These are phyloP conservation scores for Dendrobium chrysotoxum DNA, from an alignment of 106 monocot species.

Conservation along the genomic window DNA sequence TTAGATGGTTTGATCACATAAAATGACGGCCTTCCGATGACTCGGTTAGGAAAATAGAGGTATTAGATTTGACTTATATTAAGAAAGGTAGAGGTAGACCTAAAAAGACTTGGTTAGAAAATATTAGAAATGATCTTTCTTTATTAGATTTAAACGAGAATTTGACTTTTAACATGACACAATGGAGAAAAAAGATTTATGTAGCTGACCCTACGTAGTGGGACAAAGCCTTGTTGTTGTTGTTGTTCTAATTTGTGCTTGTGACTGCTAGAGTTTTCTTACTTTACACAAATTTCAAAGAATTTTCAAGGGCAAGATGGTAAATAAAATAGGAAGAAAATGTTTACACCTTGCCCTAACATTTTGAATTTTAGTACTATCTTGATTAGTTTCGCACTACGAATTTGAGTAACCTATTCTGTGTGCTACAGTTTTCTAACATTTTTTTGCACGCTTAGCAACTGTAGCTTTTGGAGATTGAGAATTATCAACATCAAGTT, in stretches of 20 bases:
- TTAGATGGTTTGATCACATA: too few relatives aligned
- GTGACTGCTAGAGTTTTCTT: background rate
- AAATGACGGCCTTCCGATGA: too few relatives aligned
- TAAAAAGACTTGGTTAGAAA: too few relatives aligned
- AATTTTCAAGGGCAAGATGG: background rate
- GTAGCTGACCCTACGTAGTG: too few relatives aligned
- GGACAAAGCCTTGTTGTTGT: too few relatives aligned
- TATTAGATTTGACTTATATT: too few relatives aligned
- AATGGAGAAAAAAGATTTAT: too few relatives aligned
- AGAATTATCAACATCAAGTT: background rate
- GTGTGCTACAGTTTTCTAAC: background rate
- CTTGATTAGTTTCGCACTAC: background rate
- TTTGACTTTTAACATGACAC: too few relatives aligned
- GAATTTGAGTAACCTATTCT: background rate
- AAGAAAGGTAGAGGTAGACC: too few relatives aligned
- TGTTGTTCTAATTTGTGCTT: background rate
- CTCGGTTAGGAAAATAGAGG: too few relatives aligned
- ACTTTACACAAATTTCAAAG: background rate
- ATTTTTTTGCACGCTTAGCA: background rate
- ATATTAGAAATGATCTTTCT: too few relatives aligned
- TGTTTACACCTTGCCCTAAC: background rate
- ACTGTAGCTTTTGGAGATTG: background rate
- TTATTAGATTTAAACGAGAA: too few relatives aligned
- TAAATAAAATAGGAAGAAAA: background rate
- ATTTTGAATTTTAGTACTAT: background rate